These are phyloP conservation scores for Tricholoma matsutake DNA, from an alignment of 768 basidiomycete species.

Conservation along the genomic window DNA sequence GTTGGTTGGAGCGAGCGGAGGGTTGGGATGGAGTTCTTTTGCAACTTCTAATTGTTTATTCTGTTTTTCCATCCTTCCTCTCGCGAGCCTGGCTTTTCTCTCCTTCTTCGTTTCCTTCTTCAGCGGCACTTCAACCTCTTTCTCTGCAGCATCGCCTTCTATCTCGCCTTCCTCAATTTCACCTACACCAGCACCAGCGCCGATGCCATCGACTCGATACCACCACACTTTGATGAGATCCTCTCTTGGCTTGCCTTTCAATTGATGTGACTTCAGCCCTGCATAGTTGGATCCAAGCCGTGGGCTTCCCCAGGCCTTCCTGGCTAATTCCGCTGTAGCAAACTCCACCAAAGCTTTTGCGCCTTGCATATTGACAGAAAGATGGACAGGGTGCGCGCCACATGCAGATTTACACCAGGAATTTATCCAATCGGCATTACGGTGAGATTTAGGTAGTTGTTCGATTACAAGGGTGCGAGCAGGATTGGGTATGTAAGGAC, in stretches of 20 bases:
- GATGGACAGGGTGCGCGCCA: constrained; percentile 33
- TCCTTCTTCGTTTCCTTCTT: constrained; percentile 32
- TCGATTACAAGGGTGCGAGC: constrained; percentile 55
- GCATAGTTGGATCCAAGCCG: constrained; percentile 32
- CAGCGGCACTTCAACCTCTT: constrained; percentile 15
- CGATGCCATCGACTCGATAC: constrained; percentile 42
- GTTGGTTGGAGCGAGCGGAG: not conserved
- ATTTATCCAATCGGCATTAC: constrained; percentile 38
- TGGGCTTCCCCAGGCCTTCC: constrained; percentile 48
- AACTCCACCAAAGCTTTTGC: constrained; percentile 55
- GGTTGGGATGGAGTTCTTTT: not conserved
- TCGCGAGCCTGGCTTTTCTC: constrained; percentile 23
- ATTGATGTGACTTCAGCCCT: constrained; percentile 31
- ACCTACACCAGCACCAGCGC: constrained; percentile 37
- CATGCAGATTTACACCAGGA: constrained; percentile 42
- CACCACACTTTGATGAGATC: constrained; percentile 49
- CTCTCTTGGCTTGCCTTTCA: constrained; percentile 42
- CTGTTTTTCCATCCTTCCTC: constrained; percentile 20
- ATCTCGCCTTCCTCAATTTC: constrained; percentile 53
- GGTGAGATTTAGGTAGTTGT: constrained; percentile 47
- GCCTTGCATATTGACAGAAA: constrained; percentile 38
- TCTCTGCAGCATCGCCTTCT: constrained; percentile 35
- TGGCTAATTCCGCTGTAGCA: constrained; percentile 38
- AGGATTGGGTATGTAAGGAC: constrained; percentile 41
- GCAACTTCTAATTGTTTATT: constrained; percentile 12